Conservation (phyloP, 331 rosid genomes). For the Ulmus americana region DNA sequence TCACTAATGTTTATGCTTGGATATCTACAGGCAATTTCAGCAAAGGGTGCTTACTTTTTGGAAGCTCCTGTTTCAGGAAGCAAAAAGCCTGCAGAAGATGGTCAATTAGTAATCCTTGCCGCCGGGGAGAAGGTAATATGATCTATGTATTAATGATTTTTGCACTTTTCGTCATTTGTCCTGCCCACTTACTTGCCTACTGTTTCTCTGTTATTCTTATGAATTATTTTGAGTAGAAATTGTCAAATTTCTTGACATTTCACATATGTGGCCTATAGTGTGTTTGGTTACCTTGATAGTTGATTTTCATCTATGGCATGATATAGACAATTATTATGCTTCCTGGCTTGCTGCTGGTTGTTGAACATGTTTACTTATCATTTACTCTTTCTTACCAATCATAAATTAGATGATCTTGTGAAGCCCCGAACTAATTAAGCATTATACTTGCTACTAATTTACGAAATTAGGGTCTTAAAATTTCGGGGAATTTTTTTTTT, state of each 20-base stretch:
- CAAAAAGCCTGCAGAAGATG: slow-evolving; percentile 99
- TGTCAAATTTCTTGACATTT: neutral
- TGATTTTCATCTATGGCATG: too few species aligned
- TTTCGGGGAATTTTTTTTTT: too few species aligned
- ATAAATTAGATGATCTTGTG: too few species aligned
- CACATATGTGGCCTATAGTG: too few species aligned
- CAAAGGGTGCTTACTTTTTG: slow-evolving; percentile 58
- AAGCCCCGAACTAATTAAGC: too few species aligned
- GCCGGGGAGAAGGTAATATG: slow-evolving; percentile 69
- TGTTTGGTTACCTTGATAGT: too few species aligned
- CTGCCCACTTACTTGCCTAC: neutral
- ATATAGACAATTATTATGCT: too few species aligned
- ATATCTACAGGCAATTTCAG: slow-evolving; percentile 49
- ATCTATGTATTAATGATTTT: neutral
- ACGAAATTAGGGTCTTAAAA: too few species aligned
- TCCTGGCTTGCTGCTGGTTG: too few species aligned
- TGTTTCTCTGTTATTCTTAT: neutral
- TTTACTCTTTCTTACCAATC: too few species aligned
- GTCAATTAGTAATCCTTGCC: slow-evolving; percentile 77
- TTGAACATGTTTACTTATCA: too few species aligned
- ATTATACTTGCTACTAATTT: too few species aligned
- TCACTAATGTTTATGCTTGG: neutral
- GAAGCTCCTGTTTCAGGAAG: slow-evolving; percentile 93
- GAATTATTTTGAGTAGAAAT: neutral
- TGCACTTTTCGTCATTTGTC: neutral